Base-by-base conservation (phyloP, 1,284 basidiomycete genomes). In the Vanrija sp. region DNA sequence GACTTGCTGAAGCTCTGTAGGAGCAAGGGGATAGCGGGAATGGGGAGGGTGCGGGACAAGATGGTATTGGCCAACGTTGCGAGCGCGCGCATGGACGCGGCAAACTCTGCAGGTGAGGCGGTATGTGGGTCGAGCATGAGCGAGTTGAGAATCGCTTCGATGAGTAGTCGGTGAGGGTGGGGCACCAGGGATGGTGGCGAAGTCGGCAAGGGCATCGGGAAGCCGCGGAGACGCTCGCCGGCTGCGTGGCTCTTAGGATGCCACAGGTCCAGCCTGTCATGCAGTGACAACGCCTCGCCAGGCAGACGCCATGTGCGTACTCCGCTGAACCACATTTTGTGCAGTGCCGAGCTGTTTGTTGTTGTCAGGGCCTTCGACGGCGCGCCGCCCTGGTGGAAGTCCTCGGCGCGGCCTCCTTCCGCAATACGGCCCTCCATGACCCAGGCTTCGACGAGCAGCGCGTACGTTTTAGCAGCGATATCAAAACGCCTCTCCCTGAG, bases 361-460 rank as follows among this genome's bases (percentile, higher is more conserved):
- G 54, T 46, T 15, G 57, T 34, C 34, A 34, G 14, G 46, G 43
- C 43, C 21, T 54, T 51, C 12, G 38, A 50, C n/a, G 57, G 50
- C 9, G 49, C 46, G 8, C 54, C 53, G 15, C 69, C 66, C 5
- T 62, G 60, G 49, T 69, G 56, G 43, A 73, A 73, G 49, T 74
- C 71, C 15, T 66, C 67, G 12, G 64, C 57, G 38, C 65, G 62
- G 1, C 71, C 74, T 1, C 72, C 74, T 38, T 69, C 66, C 9
- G 74, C 74, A 21, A 75, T 61, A 29, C 75, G 57, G 3, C 74
- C 75, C 55, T 78, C 74, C 43, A 71, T 68, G 28, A 75, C 70
- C 76, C 76, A 78, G 55, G 77, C 76, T 49, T 78, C 75, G 7
- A 77, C 75, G 42, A 75, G 58, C 16, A 67, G 71, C 15, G 71